Base-by-base conservation (phyloP, 2,329 filamentous ascomycete genomes). In the Dryadomyces sulphureus region DNA sequence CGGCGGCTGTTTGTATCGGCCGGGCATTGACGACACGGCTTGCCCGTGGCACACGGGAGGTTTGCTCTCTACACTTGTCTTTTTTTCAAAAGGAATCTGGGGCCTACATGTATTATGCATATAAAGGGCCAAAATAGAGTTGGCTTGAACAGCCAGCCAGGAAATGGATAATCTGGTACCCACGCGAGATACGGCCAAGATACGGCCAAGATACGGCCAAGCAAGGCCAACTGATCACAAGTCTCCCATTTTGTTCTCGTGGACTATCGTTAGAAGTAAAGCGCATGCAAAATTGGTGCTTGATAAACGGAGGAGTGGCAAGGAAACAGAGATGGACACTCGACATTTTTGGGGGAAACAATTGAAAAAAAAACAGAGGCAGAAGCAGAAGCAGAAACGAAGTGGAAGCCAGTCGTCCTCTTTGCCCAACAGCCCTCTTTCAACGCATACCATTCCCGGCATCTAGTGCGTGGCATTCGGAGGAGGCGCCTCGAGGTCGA, bases 401-500 rank as follows among this genome's bases (percentile, higher is more conserved):
- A 8, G 16, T 16, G 8, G 5, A 8, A 14, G 19, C 19, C 7
- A 12, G 7, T 22, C 16, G 24, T 40, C 11, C 5, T 42, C 27
- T 21, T 34, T 27, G 14, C 32, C 36, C 17, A 19, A 12, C 2
- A 16, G 16, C 16, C 14, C 16, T 17, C 22, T 11, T 17, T n/a
- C n/a, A n/a, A n/a, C n/a, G n/a, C n/a, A n/a, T n/a, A n/a, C n/a
- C n/a, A n/a, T n/a, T n/a, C n/a, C n/a, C n/a, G n/a, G n/a, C n/a
- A n/a, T 12, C n/a, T 24, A 45, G 25, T 45, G 43, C 5, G 27
- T 38, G 5, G 45, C 45, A n/a, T 45, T 47, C 2, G 47, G 36
- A 12, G 51, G 51, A 21, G 46, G 48, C 9, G 48, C 49, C 14
- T 79, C 75, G 8, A 78, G 63, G 53, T 78, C 75, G 38, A 79